Evolutionary conservation across 495 filamentous ascomycete species (phyloP).

Genomic region (Aspergillus sparsus): DNA sequence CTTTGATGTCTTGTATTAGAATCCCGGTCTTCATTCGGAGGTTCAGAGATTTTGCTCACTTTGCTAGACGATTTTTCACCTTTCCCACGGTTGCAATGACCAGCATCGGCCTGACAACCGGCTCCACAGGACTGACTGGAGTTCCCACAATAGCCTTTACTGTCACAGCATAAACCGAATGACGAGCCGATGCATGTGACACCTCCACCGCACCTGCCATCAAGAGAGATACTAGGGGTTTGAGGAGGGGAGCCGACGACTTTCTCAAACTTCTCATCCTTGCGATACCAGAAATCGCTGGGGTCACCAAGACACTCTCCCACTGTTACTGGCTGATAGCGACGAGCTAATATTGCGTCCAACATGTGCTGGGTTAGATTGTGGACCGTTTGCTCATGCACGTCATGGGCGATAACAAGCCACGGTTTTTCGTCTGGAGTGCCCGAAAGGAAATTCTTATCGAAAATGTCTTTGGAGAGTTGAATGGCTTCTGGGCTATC

Average conservation of each 20-base stretch:
- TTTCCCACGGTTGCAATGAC: constrained; percentile 42
- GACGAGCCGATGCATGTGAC: constrained; percentile 52
- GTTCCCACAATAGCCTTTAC: constrained; percentile 49
- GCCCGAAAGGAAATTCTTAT: constrained; percentile 46
- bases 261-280: constrained; percentile 28
- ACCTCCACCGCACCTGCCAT: constrained; percentile 54
- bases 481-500: constrained; percentile 61
- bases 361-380: constrained; percentile 78
- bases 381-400: constrained; percentile 72
- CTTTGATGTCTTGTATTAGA: constrained; percentile 17
- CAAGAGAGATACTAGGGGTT: constrained; percentile 43
- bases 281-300: constrained; percentile 68
- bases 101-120: constrained; percentile 52
- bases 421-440: constrained; percentile 52
- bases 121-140: constrained; percentile 50
- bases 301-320: constrained; percentile 77
- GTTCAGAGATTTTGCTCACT: constrained; percentile 1
- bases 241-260: constrained; percentile 33
- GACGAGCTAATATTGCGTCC: constrained; percentile 52
- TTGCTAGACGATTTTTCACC: constrained; percentile 2
- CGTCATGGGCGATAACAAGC: constrained; percentile 77
- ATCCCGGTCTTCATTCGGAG: not conserved
- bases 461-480: constrained; percentile 71
- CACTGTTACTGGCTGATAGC: constrained; percentile 70
- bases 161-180: constrained; percentile 46